These are phyloP conservation scores for Penicillium salamii DNA, from an alignment of 495 filamentous ascomycete genomes.

Conservation along the genomic window DNA sequence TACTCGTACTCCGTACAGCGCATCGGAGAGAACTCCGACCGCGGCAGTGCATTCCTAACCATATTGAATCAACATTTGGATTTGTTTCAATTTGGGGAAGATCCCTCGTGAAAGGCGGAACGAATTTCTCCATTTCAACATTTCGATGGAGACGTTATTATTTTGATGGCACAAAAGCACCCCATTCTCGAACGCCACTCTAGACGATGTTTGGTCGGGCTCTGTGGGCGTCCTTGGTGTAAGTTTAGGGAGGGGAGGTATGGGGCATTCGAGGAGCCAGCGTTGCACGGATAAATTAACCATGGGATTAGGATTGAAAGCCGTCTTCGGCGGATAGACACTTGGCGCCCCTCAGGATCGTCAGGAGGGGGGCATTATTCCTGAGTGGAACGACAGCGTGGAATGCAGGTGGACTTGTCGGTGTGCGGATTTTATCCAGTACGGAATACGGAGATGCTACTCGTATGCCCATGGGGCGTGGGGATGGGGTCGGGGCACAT, in stretches of 20 bases:
- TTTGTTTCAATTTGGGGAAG: background rate
- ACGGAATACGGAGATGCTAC: background rate
- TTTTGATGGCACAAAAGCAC: background rate
- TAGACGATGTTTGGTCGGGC: background rate
- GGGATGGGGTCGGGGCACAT: background rate
- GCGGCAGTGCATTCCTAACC: no score
- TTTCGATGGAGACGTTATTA: no score
- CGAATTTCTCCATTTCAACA: background rate
- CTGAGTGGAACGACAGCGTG: constrained; percentile 1
- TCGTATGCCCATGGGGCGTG: background rate
- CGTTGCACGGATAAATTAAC: background rate
- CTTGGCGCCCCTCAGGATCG: constrained; percentile 4
- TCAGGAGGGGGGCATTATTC: constrained; percentile 4
- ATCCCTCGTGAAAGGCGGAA: background rate
- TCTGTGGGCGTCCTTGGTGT: background rate
- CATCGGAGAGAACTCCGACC: background rate
- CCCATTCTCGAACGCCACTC: background rate
- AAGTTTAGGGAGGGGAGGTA: constrained; percentile 1
- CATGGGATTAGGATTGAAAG: background rate
- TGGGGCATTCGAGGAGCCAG: background rate
- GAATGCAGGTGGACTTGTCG: constrained; percentile 9
- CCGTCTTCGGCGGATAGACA: constrained; percentile 5
- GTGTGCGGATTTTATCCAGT: constrained; percentile 1
- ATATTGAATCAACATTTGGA: no score
- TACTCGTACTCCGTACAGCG: no score